Evolutionary conservation across 495 filamentous ascomycete genomes (phyloP).

Genomic region (Platismatia glauca): DNA sequence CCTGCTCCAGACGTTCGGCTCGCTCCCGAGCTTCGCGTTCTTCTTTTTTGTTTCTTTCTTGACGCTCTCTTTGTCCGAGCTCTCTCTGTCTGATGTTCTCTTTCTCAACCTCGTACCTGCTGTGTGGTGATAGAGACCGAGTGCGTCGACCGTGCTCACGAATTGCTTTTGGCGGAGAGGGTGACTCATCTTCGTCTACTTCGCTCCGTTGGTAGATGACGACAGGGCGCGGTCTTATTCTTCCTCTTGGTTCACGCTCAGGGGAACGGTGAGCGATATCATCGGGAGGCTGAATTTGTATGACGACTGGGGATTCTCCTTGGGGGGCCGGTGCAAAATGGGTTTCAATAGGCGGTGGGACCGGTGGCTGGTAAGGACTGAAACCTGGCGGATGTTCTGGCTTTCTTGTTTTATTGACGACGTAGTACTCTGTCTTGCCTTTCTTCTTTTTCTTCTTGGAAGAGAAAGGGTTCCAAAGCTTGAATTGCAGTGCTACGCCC

Average conservation of each 20-base stretch:
- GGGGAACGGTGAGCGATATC: background rate
- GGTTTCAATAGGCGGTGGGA: slow-evolving; percentile 9
- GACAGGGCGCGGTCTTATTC: background rate
- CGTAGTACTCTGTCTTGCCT: background rate
- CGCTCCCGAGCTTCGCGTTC: slow-evolving; percentile 17
- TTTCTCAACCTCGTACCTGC: slow-evolving; percentile 5
- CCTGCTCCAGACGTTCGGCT: slow-evolving; percentile 8
- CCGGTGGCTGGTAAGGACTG: slow-evolving; percentile 7
- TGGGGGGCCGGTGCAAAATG: background rate
- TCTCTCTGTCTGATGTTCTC: background rate
- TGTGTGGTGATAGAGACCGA: slow-evolving; percentile 10
- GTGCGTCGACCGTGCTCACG: slow-evolving; percentile 11
- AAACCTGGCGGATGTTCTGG: background rate
- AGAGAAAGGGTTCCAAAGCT: slow-evolving; percentile 15
- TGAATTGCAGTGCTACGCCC: slow-evolving; percentile 2
- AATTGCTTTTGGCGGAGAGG: slow-evolving; percentile 8
- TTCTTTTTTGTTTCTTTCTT: background rate
- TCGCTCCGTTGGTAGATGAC: background rate
- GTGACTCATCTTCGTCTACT: slow-evolving; percentile 8
- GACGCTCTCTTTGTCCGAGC: background rate
- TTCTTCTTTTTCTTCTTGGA: slow-evolving; percentile 10
- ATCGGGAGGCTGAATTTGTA: slow-evolving; percentile 6
- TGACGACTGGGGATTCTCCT: background rate
- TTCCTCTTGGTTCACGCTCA: background rate
- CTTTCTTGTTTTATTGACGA: background rate